Conservation (phyloP, 768 basidiomycete species). For the Austroboletus eburneus region DNA sequence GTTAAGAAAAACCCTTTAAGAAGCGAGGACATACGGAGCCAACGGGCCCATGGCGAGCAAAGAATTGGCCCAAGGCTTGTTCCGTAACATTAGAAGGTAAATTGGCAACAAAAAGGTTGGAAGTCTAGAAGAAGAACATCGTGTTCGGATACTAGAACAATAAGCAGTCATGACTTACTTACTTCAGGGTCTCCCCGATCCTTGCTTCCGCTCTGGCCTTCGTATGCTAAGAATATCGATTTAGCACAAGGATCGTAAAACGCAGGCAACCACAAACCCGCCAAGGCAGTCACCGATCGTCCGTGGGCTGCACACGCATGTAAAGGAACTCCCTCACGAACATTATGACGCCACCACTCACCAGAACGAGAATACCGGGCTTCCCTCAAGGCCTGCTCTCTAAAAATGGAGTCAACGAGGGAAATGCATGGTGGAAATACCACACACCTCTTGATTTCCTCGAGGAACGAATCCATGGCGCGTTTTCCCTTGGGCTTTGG, state of each 20-base stretch:
- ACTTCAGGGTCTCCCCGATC: conserved; percentile 88
- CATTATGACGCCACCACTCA: conserved; percentile 26
- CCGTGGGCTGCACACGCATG: conserved; percentile 42
- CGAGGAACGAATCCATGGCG: conserved; percentile 93
- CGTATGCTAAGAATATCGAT: conserved; percentile 59
- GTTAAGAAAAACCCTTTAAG: not conserved
- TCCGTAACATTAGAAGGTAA: conserved; percentile 86
- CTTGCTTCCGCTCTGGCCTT: conserved; percentile 85
- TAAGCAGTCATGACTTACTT: conserved; percentile 12
- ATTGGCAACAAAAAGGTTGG: conserved; percentile 95
- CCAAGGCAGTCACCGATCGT: conserved; percentile 86
- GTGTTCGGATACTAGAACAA: conserved; percentile 2
- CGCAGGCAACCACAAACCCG: conserved; percentile 48
- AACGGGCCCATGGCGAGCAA: conserved; percentile 89
- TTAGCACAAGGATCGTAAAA: conserved; percentile 1
- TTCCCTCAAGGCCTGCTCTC: conserved; percentile 92
- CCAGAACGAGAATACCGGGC: conserved; percentile 72
- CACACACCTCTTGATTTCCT: conserved; percentile 87
- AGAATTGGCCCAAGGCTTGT: conserved; percentile 80
- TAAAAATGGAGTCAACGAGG: conserved; percentile 30
- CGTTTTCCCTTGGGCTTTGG: conserved; percentile 89
- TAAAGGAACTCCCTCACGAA: not conserved
- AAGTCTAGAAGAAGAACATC: conserved; percentile 59
- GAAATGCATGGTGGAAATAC: not conserved
- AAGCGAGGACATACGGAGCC: conserved; percentile 60